A percentile compares a stretch with the other conserved stretches of the same genome.
Evolutionary conservation across 1,284 basidiomycete species (phyloP).

Genomic region (Sparassis latifolia): DNA sequence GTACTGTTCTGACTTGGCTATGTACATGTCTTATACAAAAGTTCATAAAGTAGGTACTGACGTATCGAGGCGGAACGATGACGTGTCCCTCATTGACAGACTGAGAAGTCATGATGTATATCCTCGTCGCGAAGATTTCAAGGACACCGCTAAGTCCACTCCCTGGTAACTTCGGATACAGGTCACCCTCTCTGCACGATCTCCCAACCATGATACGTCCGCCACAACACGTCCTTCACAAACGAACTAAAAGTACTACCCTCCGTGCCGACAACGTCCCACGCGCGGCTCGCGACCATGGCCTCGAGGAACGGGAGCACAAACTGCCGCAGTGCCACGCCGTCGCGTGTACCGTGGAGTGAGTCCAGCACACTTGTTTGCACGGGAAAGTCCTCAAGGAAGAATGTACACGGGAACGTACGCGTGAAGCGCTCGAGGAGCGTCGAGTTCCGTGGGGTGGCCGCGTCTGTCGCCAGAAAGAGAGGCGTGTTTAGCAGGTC

Average conservation of each 20-base stretch:
- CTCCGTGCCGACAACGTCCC: slow-evolving; percentile 57
- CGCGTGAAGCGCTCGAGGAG: slow-evolving; percentile 41
- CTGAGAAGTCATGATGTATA: too few relatives aligned
- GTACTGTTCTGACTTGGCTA: too few relatives aligned
- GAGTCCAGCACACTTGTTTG: slow-evolving; percentile 29
- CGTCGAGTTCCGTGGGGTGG: slow-evolving; percentile 37
- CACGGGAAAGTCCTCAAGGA: slow-evolving; percentile 48
- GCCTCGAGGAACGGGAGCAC: slow-evolving; percentile 65
- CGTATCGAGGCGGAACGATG: too few relatives aligned
- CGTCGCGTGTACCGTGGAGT: slow-evolving; percentile 48
- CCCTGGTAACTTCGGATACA: too few relatives aligned
- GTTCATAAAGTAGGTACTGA: too few relatives aligned
- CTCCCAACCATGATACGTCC: slow-evolving; percentile 43
- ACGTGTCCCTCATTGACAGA: too few relatives aligned
- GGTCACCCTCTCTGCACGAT: slow-evolving; percentile 45
- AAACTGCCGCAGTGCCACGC: slow-evolving; percentile 41
- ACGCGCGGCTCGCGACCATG: slow-evolving; percentile 53
- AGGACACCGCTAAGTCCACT: too few relatives aligned
- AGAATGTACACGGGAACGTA: slow-evolving; percentile 69
- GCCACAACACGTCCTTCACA: slow-evolving; percentile 60
- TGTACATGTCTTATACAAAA: too few relatives aligned
- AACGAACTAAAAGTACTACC: slow-evolving; percentile 72
- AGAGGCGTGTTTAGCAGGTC: slow-evolving; percentile 51
- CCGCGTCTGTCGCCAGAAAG: slow-evolving; percentile 67
- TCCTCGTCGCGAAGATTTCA: too few relatives aligned